phyloP scores from a whole-genome alignment of 306 rosid species.

The Prunus mongolica region DNA sequence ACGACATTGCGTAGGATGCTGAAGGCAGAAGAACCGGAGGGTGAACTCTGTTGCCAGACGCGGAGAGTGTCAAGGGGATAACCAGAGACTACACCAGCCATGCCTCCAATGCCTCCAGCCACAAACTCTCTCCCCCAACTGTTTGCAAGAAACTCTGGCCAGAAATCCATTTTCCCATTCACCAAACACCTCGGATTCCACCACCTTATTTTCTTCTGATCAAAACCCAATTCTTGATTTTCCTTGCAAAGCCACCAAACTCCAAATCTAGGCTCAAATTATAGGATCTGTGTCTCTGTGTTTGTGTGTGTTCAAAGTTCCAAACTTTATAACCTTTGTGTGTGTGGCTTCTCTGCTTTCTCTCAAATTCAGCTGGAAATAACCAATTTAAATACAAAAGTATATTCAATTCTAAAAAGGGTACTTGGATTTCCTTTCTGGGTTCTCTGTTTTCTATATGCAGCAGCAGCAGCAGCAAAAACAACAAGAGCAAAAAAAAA shows the following conservation, averaged over 20 bases:
- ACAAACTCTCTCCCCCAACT: constrained; percentile 86
- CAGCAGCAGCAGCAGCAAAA: not conserved
- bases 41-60: constrained; percentile 49
- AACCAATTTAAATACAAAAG: not conserved
- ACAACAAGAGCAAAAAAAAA: not conserved
- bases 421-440: not conserved
- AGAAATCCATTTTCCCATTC: constrained; percentile 54
- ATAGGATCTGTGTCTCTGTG: not conserved
- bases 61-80: constrained; percentile 83
- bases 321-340: not conserved
- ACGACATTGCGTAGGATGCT: constrained; percentile 49
- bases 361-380: not conserved
- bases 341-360: not conserved
- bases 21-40: constrained; percentile 62
- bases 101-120: constrained; percentile 88
- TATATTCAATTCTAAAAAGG: not conserved
- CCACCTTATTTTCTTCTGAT: not conserved
- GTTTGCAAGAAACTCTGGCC: constrained; percentile 75
- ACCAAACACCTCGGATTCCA: not conserved
- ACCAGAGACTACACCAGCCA: constrained; percentile 79
- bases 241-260: not conserved
- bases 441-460: not conserved
- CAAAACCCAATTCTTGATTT: constrained; percentile 6
- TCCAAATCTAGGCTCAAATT: not conserved
- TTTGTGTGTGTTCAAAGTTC: not conserved